Base-by-base conservation (phyloP, 2,329 filamentous ascomycete species). In the Hymenoscyphus fructigenus region DNA sequence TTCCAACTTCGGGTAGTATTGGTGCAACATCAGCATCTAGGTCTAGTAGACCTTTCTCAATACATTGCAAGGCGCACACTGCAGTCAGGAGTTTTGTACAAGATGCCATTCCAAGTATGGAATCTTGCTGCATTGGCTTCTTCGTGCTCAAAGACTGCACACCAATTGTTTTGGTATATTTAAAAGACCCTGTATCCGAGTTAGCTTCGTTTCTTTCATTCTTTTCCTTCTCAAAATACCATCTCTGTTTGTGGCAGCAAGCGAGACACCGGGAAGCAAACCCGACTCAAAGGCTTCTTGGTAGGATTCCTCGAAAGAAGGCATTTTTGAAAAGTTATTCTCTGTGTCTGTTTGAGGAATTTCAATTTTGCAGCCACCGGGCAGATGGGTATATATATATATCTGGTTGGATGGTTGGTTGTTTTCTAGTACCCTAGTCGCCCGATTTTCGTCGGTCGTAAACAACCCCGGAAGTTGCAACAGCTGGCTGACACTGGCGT, bases 61-160 rank as follows among this genome's bases (percentile, higher is more conserved):
- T 84, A 0, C 85, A 79, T 73, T 87, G 84, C 80, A 87, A 82
- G 32, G 78, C 81, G 0, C 83, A 81, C 6, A 86, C 73, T 0
- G 79, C 81, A 0, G 80, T 78, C 20, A 87, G 75, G 75, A 86
- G 79, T 75, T 87, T 87, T 23, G 84, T 86, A 71, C 82, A 85
- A 0, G 83, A 85, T 0, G 84, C 84, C 4, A 87, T 78, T 23
- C 62, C 63, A 32, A 71, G 71, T 15, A 86, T 83, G 41, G 78
- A 79, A 1, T 84, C 81, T 5, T 86, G 71, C 0, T 78, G 80
- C 0, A 80, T 76, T 74, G 84, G 79, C 74, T 85, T 85, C 15
- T 83, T 84, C 69, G 82, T 83, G 0, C 17, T 79, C 79, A 82
- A 65, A 2, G 75, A 73, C 3, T 69, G 71, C 2, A 59, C 65